Conservation (phyloP, 192 early-diverging fungal genomes). For the Podila horticola region DNA sequence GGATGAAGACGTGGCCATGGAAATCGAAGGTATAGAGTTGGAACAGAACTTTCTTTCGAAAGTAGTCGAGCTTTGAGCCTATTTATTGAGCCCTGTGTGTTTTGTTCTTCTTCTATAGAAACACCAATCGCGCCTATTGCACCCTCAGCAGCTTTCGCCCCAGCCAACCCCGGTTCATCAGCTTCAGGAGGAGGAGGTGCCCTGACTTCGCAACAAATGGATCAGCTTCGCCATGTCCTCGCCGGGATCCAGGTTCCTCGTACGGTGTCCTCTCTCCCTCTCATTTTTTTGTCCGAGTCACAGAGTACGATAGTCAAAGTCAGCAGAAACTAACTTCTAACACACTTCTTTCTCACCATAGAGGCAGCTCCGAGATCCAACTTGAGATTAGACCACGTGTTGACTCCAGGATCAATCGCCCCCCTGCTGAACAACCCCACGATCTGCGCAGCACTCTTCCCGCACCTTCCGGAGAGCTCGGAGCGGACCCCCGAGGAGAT, state of each 20-base stretch:
- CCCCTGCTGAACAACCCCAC: constrained; percentile 54
- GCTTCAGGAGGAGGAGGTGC: constrained; percentile 10
- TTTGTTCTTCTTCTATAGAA: neutral
- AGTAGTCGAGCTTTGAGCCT: no score
- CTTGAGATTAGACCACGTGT: constrained; percentile 50
- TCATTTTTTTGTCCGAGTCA: neutral
- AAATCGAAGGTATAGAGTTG: neutral
- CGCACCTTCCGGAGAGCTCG: constrained; percentile 55
- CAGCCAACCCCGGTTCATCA: constrained; percentile 15
- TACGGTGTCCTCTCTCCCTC: neutral
- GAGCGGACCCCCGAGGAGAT: constrained; percentile 58
- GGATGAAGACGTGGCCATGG: constrained; percentile 41
- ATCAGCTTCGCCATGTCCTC: constrained; percentile 55
- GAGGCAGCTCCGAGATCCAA: constrained; percentile 21
- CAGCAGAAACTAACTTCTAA: neutral
- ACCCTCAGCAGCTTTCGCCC: constrained; percentile 37
- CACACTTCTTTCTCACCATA: neutral
- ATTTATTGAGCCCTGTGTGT: no score
- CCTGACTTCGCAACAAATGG: constrained; percentile 55
- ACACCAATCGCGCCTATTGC: constrained; percentile 7
- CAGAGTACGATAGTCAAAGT: neutral
- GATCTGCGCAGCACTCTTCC: constrained; percentile 58
- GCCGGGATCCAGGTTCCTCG: constrained; percentile 57
- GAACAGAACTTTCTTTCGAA: neutral
- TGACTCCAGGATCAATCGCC: constrained; percentile 49